Evolutionary conservation across 2,329 filamentous ascomycete species (phyloP), one percentile per base, ranked within the genome.

Genomic region (Ramichloridium luteum): DNA sequence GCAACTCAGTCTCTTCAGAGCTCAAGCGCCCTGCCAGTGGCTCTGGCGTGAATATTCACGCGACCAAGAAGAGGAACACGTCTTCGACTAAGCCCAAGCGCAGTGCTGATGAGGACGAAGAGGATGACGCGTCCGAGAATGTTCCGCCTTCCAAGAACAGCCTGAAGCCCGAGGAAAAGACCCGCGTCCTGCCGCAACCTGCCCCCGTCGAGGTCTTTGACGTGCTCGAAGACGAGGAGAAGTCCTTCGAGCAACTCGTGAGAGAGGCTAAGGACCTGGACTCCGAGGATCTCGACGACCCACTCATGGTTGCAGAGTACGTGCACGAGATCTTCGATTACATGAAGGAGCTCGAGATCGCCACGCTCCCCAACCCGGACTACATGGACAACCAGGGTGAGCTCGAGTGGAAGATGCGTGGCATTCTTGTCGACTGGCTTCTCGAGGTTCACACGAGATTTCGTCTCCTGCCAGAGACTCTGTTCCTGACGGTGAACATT

Each of bases 401-500:
- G 48, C 69, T 98, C 9, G 88, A 94, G 59, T 98, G 90, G 90
- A 93, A 93, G 71, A 94, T 93, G 64, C 83, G 90, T 48, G 88
- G 86, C 42, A 94, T 98, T 46, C 73, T 98, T 33, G 77, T 96
- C 45, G 90, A 98, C 64, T 98, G 90, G 90, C 71, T 98, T 44
- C 86, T 98, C 41, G 90, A 98, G 59, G 90, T 98, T 28, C 90
- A 98, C 65, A 93, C 84, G 13, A 82, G 88, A 35, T 98, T 96
- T 68, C 81, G 90, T 46, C 75, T 98, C 12, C 72, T 96, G 25
- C 90, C 90, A 13, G 90, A 98, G 64, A 96, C 90, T 2, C 71
- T 96, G 27, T 98, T 94, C 71, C 74, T 98, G 22, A 80, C 86
- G 27, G 83, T 94, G 69, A 98, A 96, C 70, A 85, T 96, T 57